phyloP scores from a whole-genome alignment of 495 filamentous ascomycete genomes.

The Astrothelium macrocarpum region DNA sequence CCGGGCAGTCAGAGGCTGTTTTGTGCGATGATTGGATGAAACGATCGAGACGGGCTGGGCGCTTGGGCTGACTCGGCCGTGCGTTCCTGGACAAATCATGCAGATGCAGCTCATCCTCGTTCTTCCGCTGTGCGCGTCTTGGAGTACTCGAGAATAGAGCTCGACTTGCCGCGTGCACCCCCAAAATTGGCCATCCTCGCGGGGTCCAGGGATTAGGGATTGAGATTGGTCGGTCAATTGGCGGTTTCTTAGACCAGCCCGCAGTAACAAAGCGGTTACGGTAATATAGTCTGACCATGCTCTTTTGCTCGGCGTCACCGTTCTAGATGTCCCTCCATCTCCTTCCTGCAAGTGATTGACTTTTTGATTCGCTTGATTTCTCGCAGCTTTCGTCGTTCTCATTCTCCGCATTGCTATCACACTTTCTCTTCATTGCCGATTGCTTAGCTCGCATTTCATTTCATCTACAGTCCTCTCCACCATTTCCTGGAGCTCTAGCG shows the following conservation, averaged over 20 bases:
- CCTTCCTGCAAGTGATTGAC: slow-evolving; percentile 5
- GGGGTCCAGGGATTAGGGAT: not conserved
- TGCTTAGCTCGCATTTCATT: not conserved
- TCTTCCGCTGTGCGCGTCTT: not conserved
- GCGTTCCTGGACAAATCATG: slow-evolving; percentile 1
- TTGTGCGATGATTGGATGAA: not conserved
- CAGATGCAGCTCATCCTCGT: slow-evolving; percentile 7
- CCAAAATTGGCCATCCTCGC: not conserved
- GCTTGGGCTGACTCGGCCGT: not conserved
- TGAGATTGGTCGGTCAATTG: not conserved
- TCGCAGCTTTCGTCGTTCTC: not conserved
- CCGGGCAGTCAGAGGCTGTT: not conserved
- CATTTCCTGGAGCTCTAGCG: not conserved
- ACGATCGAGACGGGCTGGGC: not conserved
- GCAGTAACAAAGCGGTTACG: not conserved
- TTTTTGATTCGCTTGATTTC: not conserved
- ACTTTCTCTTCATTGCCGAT: not conserved
- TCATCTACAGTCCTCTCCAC: not conserved
- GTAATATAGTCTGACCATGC: slow-evolving; percentile 5
- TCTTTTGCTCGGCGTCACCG: slow-evolving; percentile 7
- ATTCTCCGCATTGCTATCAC: not conserved
- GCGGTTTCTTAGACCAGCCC: not conserved
- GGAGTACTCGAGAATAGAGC: not conserved
- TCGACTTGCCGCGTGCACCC: not conserved
- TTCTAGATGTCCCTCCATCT: not conserved